These are phyloP conservation scores for Daldinia vernicosa DNA, from an alignment of 495 filamentous ascomycete species.

Conservation along the genomic window DNA sequence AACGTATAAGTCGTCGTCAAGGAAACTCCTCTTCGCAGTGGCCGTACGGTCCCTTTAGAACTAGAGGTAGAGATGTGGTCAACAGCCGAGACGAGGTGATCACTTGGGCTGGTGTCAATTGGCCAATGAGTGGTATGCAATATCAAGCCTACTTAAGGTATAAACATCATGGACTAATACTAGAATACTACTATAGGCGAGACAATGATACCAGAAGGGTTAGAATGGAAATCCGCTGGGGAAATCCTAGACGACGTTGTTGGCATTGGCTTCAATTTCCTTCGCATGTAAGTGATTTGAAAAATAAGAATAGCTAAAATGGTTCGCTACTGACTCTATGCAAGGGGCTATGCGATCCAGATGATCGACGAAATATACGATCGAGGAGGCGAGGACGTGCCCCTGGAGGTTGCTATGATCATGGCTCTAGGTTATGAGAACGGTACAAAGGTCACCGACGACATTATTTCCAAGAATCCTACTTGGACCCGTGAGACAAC, in stretches of 20 bases:
- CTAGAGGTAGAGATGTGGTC: slow-evolving; percentile 56
- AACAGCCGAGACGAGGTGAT: slow-evolving; percentile 54
- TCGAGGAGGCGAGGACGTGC: slow-evolving; percentile 55
- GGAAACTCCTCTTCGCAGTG: slow-evolving; percentile 34
- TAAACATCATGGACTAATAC: background rate
- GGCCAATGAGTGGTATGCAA: slow-evolving; percentile 54
- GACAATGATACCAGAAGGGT: slow-evolving; percentile 66
- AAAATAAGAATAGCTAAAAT: background rate
- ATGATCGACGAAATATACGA: slow-evolving; percentile 67
- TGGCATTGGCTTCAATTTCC: slow-evolving; percentile 60
- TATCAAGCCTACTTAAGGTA: background rate
- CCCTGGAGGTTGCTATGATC: slow-evolving; percentile 54
- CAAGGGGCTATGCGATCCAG: slow-evolving; percentile 61
- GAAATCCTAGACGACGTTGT: slow-evolving; percentile 59
- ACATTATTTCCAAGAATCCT: slow-evolving; percentile 57
- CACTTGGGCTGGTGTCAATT: slow-evolving; percentile 65
- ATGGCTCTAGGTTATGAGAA: slow-evolving; percentile 57
- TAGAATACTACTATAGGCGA: slow-evolving; percentile 46
- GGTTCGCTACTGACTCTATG: background rate
- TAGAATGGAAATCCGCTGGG: slow-evolving; percentile 61
- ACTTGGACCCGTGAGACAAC: slow-evolving; percentile 55
- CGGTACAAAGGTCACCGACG: slow-evolving; percentile 54
- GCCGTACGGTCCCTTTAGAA: slow-evolving; percentile 49
- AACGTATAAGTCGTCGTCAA: slow-evolving; percentile 13
- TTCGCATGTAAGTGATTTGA: slow-evolving; percentile 55